A percentile compares a stretch with the other conserved stretches of the same genome.
Evolutionary conservation across 1,139 yeast genomes (phyloP).

Genomic region (Diutina siamensis): DNA sequence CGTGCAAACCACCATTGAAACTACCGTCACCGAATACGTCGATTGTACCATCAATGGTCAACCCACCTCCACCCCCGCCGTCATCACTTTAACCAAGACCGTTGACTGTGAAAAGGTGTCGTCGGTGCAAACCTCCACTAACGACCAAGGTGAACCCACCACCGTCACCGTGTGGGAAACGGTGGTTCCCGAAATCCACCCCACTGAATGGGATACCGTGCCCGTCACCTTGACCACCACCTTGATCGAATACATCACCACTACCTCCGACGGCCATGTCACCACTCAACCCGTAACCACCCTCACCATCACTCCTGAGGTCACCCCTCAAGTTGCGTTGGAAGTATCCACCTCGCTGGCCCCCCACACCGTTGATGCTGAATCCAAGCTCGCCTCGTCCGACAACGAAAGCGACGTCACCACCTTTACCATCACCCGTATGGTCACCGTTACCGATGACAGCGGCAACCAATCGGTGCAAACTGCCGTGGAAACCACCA

Average conservation of each 20-base stretch:
- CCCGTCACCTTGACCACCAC: slow-evolving; percentile 3
- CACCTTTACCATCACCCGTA: slow-evolving; percentile 1
- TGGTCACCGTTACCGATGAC: neutral
- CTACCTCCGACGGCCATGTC: neutral
- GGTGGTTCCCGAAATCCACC: neutral
- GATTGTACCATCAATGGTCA: slow-evolving; percentile 4
- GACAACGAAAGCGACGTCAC: neutral
- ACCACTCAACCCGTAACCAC: slow-evolving; percentile 1
- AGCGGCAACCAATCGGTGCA: neutral
- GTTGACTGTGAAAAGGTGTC: neutral
- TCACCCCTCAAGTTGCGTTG: neutral
- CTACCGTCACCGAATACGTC: slow-evolving; percentile 5
- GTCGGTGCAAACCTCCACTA: neutral
- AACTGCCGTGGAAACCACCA: neutral
- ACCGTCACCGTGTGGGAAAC: slow-evolving; percentile 1
- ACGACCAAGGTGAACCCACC: neutral
- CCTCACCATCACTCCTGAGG: neutral
- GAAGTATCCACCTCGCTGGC: neutral
- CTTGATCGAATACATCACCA: slow-evolving; percentile 2
- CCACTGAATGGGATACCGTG: slow-evolving; percentile 3
- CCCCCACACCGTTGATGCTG: neutral
- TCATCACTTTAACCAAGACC: slow-evolving; percentile 6
- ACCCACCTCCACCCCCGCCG: slow-evolving; percentile 1
- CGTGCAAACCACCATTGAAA: slow-evolving; percentile 5
- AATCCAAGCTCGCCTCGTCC: neutral